Base-by-base conservation (phyloP, 2,329 filamentous ascomycete genomes). In the Didymella arachidicola region DNA sequence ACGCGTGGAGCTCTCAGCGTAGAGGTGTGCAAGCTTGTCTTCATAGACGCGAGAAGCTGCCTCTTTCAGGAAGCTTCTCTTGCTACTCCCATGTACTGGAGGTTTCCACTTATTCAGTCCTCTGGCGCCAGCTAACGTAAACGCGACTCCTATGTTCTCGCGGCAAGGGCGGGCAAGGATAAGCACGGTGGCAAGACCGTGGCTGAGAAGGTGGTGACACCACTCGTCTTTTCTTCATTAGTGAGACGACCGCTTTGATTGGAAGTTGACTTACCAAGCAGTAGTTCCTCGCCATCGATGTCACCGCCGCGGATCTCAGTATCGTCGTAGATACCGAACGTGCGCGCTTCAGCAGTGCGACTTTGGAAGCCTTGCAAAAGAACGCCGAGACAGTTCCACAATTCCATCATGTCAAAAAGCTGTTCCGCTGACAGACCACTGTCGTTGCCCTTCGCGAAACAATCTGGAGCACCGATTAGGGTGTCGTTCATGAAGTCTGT, bases 371-470 rank as follows among this genome's bases (percentile, higher is more conserved):
- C 81, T 50, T 84, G 81, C 3, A 89, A 72, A 7, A 89, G 74
- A 6, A 83, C 81, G 19, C 80, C 79, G 39, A 89, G 70, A 65
- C 86, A 88, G 10, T 82, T 86, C 86, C 86, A 89, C 11, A 89
- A 79, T 66, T 89, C 87, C 38, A 81, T 85, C 80, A 89, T 87
- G 68, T 88, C 86, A 62, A 86, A 87, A 10, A 89, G 77, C 64
- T 89, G 81, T 53, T 81, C 79, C 4, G 82, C 79, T 7, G 79
- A 81, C 39, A 89, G 76, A 0, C 86, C 86, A 12, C 74, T 78
- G 14, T 69, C 70, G 64, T 89, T 89, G 2, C 86, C 86, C 51
- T 77, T 77, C 3, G 81, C 85, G 61, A 88, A 88, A n/a, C 81
- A 81, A 25, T 84, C 80, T 0, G 85, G 82, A 5, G 84, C 81